A percentile compares a stretch with the other conserved stretches of the same genome.
Conservation (phyloP, 1,284 basidiomycete species). For the Xerocomus cyaneibrunnescens region DNA sequence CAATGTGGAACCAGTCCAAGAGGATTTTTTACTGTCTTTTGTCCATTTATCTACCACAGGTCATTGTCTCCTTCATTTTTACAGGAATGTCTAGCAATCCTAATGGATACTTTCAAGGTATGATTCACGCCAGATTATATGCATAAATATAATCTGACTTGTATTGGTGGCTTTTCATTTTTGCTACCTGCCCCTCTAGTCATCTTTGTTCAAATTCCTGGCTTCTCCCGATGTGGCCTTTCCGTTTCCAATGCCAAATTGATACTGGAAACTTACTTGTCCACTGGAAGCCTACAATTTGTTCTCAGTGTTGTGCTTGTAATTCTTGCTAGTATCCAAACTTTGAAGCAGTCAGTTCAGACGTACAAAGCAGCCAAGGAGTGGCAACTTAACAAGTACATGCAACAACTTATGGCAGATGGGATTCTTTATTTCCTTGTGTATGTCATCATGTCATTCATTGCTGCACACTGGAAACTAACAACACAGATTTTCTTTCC, state of each 20-base stretch:
- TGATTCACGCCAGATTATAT: neutral
- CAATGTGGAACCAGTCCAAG: conserved; percentile 2
- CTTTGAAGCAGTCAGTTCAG: neutral
- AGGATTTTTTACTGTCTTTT: neutral
- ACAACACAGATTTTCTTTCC: too few relatives aligned
- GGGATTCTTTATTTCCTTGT: neutral
- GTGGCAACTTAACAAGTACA: neutral
- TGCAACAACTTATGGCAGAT: neutral
- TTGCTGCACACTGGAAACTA: neutral
- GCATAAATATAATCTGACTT: neutral
- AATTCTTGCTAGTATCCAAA: neutral
- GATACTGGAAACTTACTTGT: too few relatives aligned
- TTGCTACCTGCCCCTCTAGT: too few relatives aligned
- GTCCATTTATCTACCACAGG: neutral
- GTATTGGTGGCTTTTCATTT: too few relatives aligned
- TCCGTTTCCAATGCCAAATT: too few relatives aligned
- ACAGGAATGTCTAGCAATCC: neutral
- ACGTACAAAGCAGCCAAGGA: neutral
- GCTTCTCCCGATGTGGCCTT: neutral
- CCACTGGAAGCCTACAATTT: neutral
- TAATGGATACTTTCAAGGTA: neutral
- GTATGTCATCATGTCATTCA: neutral
- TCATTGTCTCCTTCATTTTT: neutral
- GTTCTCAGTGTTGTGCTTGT: neutral
- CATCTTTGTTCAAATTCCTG: neutral